Conservation (phyloP, 805 yeast species). For the Brettanomyces nanus region DNA sequence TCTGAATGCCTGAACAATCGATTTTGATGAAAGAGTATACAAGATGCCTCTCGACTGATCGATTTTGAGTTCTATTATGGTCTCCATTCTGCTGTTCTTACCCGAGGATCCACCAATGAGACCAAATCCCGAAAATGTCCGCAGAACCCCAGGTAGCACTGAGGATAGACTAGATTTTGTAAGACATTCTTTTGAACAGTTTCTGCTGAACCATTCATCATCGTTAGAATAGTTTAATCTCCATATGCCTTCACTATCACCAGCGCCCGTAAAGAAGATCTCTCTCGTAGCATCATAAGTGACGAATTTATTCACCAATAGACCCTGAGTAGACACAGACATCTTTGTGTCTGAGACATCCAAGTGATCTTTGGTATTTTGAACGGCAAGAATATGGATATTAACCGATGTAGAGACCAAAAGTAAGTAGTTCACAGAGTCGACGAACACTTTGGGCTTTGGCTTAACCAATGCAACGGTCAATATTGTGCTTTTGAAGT, state of each 20-base stretch:
- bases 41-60: slow-evolving; percentile 73
- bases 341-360: slow-evolving; percentile 78
- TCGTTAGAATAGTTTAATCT: slow-evolving; percentile 74
- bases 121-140: slow-evolving; percentile 24
- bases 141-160: slow-evolving; percentile 33
- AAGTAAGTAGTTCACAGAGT: slow-evolving; percentile 62
- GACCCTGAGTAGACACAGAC: slow-evolving; percentile 71
- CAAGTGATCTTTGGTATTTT: slow-evolving; percentile 36
- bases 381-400: slow-evolving; percentile 68
- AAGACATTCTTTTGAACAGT: slow-evolving; percentile 74
- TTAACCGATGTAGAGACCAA: slow-evolving; percentile 75
- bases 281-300: slow-evolving; percentile 61
- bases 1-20: slow-evolving; percentile 73
- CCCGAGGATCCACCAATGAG: slow-evolving; percentile 17
- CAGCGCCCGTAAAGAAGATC: slow-evolving; percentile 75
- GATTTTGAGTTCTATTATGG: slow-evolving; percentile 53
- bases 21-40: slow-evolving; percentile 75
- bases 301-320: slow-evolving; percentile 57
- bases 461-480: slow-evolving; percentile 77
- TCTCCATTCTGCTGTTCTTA: slow-evolving; percentile 36
- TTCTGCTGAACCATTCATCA: slow-evolving; percentile 81
- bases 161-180: slow-evolving; percentile 58
- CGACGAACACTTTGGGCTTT: slow-evolving; percentile 70
- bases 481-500: slow-evolving; percentile 66
- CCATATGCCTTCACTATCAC: slow-evolving; percentile 78